These are phyloP conservation scores for Halocafeteria seosinensis DNA, from an alignment of 108 stramenopile genomes.

Conservation along the genomic window DNA sequence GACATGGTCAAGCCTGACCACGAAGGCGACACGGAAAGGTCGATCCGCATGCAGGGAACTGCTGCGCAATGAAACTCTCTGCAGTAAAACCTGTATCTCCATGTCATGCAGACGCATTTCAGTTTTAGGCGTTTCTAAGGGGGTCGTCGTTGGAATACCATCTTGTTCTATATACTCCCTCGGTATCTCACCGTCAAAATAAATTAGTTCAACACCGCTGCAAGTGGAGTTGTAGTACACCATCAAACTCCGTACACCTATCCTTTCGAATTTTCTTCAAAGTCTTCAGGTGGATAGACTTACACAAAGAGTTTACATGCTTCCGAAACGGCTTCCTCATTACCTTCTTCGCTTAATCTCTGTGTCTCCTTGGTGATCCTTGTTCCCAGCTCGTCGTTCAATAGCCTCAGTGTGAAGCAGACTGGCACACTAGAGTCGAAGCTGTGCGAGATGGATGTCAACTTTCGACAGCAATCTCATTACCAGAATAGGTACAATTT, in stretches of 20 bases:
- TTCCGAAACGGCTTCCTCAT: neutral
- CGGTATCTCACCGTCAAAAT: neutral
- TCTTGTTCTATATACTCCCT: neutral
- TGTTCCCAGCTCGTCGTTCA: neutral
- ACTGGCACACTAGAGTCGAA: neutral
- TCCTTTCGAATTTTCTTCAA: no score
- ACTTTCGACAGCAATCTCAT: no score
- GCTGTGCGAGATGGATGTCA: no score
- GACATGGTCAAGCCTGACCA: no score
- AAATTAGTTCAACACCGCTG: neutral
- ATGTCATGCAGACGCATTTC: neutral
- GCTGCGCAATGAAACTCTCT: neutral
- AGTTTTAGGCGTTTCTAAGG: neutral
- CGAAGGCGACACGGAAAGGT: neutral
- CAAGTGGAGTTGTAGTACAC: no score
- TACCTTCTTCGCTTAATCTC: neutral
- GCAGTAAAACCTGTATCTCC: neutral
- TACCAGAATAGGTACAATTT: no score
- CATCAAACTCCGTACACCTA: no score
- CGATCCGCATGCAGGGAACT: neutral
- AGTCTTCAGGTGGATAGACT: no score
- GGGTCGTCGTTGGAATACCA: neutral
- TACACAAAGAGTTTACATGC: neutral
- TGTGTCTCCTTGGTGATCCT: neutral
- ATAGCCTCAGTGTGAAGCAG: neutral